Conservation (phyloP, 177 flowering plant genomes). For the Telopea speciosissima region DNA sequence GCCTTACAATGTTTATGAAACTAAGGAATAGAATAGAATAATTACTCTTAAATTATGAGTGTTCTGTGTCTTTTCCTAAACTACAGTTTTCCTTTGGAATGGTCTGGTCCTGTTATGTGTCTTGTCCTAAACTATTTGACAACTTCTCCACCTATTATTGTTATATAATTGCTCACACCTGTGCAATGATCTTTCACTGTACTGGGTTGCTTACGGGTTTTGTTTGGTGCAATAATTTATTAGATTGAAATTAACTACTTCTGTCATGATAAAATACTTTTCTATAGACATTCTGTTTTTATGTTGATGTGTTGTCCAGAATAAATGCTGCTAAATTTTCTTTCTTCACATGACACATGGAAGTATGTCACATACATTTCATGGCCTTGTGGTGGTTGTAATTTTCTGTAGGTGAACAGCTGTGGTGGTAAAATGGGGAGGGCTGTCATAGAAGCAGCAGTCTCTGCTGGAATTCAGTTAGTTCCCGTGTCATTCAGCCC, state of each 20-base stretch:
- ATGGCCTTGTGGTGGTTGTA: not conserved
- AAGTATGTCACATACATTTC: not conserved
- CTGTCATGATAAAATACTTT: no score
- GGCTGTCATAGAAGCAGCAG: slow-evolving; percentile 81
- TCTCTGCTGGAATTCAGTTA: slow-evolving; percentile 66
- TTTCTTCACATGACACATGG: not conserved
- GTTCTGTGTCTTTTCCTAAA: no score
- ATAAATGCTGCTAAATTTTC: no score
- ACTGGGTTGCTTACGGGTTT: not conserved
- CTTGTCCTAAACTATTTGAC: not conserved
- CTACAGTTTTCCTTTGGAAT: not conserved
- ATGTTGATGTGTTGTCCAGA: not conserved
- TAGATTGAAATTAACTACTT: no score
- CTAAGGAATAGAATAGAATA: no score
- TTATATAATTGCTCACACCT: not conserved
- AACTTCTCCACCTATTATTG: not conserved
- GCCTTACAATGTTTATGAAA: no score
- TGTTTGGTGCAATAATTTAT: no score
- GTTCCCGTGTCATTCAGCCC: slow-evolving; percentile 71
- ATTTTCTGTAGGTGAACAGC: slow-evolving; percentile 58
- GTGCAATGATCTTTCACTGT: not conserved
- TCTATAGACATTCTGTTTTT: no score
- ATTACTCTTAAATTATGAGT: no score
- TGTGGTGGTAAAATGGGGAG: slow-evolving; percentile 93
- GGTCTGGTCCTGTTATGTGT: not conserved